These are phyloP conservation scores for Tetradesmus lagerheimii DNA, from an alignment of 139 green algal genomes.

Conservation along the genomic window DNA sequence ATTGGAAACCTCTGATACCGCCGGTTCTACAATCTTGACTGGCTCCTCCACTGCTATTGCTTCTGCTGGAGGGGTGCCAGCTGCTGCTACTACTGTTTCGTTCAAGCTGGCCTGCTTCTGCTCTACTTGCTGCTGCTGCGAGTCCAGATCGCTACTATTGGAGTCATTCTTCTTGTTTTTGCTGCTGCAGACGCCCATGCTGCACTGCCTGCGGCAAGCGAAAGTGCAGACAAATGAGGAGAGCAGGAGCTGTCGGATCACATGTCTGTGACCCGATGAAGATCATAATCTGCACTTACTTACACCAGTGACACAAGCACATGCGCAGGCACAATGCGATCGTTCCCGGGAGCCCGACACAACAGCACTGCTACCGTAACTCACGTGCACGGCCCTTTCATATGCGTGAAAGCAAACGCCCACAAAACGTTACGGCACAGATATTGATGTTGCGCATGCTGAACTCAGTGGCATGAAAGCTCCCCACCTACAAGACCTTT, in stretches of 20 bases:
- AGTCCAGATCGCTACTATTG: background rate
- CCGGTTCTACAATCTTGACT: background rate
- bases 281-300: too few species aligned
- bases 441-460: background rate
- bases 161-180: background rate
- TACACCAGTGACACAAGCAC: too few species aligned
- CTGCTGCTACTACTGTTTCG: background rate
- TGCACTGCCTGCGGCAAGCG: background rate
- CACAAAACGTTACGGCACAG: too few species aligned
- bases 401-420: too few species aligned
- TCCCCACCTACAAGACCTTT: background rate
- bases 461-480: background rate
- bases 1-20: background rate
- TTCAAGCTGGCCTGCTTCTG: background rate
- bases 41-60: background rate
- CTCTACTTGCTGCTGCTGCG: background rate
- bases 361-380: background rate
- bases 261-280: too few species aligned
- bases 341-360: background rate
- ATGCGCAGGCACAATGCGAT: background rate
- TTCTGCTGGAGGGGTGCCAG: background rate
- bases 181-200: constrained; percentile 12
- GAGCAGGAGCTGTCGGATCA: background rate
- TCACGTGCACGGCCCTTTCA: background rate
- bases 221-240: background rate